Base-by-base conservation (phyloP, 495 filamentous ascomycete genomes). In the Cudoniella acicularis region DNA sequence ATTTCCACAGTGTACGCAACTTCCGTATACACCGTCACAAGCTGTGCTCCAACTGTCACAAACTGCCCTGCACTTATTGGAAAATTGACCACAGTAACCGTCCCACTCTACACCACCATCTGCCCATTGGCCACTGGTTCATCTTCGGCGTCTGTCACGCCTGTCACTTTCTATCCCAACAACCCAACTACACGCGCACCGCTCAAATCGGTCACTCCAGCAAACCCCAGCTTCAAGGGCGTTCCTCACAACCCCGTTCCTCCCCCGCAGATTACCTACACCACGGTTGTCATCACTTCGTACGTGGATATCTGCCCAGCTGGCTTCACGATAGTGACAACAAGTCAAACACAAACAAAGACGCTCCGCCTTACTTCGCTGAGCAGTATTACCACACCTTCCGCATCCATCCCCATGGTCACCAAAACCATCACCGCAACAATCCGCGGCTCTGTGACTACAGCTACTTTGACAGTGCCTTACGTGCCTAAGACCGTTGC, bases 1-100 rank as follows among this genome's bases (percentile, higher is more conserved):
- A 81, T 78, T 26, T 85, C 81, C 13, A 84, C 83, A 42, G 71
- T 84, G 21, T 85, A 77, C 69, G 69, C 75, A n/a, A 87, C 84
- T 11, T 78, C 73, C 52, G 72, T 76, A 64, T 70, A 79, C 52
- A 85, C 83, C 11, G 72, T 83, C 64, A 82, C 79, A 2, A 78
- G 76, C 60, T 85, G 81, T 65, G 75, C 75, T 3, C 67, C 83
- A 1, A 75, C 70, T 9, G 77, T 85, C 20, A 80, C 79, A 50
- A 69, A 82, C 65, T 87, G 84, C 72, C 83, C 83, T 3, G 45
- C 45, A 58, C 62, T 6, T 6, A 36, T 36, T 13, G 30, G 30
- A 59, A 36, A 36, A 36, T 4, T 36, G 30, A 13, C 13, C 30
- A 70, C 64, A 6, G 43, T 56, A 13, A 49, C 59, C 11, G 56